Conservation (phyloP, 805 yeast species). For the Isabelozyma heimii region DNA sequence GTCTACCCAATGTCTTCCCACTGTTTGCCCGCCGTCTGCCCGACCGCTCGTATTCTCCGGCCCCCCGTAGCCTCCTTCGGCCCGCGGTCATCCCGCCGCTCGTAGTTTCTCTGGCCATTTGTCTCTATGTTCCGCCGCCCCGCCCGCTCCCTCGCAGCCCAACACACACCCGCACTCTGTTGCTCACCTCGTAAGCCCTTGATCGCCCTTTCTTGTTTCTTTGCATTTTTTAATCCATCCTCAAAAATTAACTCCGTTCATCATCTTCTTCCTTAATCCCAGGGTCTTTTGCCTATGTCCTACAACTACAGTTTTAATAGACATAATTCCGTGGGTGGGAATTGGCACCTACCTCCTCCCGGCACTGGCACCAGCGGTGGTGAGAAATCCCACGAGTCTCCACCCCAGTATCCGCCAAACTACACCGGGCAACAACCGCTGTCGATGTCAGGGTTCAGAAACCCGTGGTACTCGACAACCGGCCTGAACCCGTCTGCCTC, state of each 20-base stretch:
- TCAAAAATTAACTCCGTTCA: background rate
- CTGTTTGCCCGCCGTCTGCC: background rate
- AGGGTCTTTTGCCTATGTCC: constrained; percentile 19
- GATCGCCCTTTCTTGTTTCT: too few relatives aligned
- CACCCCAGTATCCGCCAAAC: background rate
- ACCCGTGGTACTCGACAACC: constrained; percentile 38
- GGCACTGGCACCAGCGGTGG: constrained; percentile 2
- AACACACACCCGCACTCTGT: too few relatives aligned
- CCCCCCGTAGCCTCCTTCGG: too few relatives aligned
- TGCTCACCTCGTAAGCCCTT: too few relatives aligned
- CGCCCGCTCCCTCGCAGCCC: too few relatives aligned
- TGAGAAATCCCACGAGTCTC: constrained; percentile 2
- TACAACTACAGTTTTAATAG: constrained; percentile 30
- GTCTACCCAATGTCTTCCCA: too few relatives aligned
- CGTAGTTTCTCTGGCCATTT: background rate
- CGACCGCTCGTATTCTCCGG: background rate
- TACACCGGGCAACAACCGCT: constrained; percentile 7
- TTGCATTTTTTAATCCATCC: too few relatives aligned
- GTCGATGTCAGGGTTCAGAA: constrained; percentile 29
- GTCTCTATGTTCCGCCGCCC: background rate
- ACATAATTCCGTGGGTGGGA: constrained; percentile 39
- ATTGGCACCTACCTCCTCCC: constrained; percentile 33
- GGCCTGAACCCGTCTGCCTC: constrained; percentile 11
- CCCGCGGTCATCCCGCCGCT: background rate
- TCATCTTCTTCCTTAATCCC: background rate